Percentiles rank a stretch among this genome's conserved stretches.
These are phyloP conservation scores for Ormosia semicastrata DNA, from an alignment of 306 rosid genomes.

Conservation along the genomic window DNA sequence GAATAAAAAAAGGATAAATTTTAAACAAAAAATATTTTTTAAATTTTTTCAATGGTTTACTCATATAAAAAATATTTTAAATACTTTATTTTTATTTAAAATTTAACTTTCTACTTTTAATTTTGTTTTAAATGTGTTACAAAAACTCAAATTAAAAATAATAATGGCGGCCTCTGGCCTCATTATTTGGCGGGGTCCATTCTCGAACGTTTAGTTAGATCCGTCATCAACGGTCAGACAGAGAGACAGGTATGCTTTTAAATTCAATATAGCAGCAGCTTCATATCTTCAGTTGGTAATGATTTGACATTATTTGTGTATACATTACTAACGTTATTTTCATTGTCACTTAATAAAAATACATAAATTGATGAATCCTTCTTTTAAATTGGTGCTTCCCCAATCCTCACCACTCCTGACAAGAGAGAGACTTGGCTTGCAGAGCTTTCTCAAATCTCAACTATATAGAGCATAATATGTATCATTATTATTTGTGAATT, in stretches of 20 bases:
- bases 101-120: no score
- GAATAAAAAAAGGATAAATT: no score
- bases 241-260: background rate
- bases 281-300: background rate
- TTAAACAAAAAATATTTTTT: no score
- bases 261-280: background rate
- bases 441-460: background rate
- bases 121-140: no score
- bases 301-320: no score
- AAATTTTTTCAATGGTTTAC: no score
- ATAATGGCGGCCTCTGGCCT: no score
- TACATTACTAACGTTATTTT: no score
- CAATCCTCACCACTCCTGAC: background rate
- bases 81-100: no score
- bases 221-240: constrained; percentile 49
- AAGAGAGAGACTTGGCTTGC: background rate
- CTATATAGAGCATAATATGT: background rate
- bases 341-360: background rate
- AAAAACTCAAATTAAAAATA: no score
- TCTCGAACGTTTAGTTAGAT: constrained; percentile 36
- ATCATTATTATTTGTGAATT: no score
- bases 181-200: constrained; percentile 9
- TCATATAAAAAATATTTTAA: no score
- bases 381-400: background rate
- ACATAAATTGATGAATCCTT: background rate